Base-by-base conservation (phyloP, 1,139 yeast species). In the Kurtzmaniella quercitrusa region DNA sequence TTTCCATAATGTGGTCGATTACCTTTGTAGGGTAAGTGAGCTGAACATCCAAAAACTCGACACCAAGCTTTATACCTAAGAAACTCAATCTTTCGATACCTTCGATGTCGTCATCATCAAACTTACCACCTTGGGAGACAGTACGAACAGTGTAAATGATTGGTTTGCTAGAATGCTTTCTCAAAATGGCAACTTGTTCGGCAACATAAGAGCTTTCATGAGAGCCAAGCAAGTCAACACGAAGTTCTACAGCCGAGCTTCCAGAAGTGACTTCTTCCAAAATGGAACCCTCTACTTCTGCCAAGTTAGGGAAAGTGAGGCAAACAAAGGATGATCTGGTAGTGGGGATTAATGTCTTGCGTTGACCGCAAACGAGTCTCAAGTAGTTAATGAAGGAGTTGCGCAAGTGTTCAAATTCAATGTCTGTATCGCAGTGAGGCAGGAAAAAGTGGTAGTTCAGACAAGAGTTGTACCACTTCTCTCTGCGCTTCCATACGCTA, bases 401-500 rank as follows among this genome's bases (percentile, higher is more conserved):
- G 59, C 82, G 77, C 56, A 88, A 71, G 42, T 67, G 73, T 41
- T 64, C 65, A 52, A 85, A 80, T 50, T 86, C 88, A 12, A 57
- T 62, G 32, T 72, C 76, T 19, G 66, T 67, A 5, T 70, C 62
- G 60, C 95, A 85, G 53, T 84, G 88, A 22, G 88, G 79, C 1
- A 95, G 82, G 66, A 76, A 88, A 67, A 85, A 88, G 55, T 79
- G 77, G 59, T 77, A 82, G 60, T 85, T 88, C 12, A 96, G 83
- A 54, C 94, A 87, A 45, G 83, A 88, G 38, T 75, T 71, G 68
- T 89, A 94, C 84, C 88, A 85, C 11, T 66, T 61, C 61, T 88
- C 85, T 60, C 99, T 80, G 56, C 88, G 79, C 23, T 68, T 57
- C 96, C 97, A 94, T 32, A 93, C 97, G 22, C 79, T 79, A 49